These are phyloP conservation scores for Mycena chlorophos DNA, from an alignment of 768 basidiomycete genomes.

Conservation along the genomic window DNA sequence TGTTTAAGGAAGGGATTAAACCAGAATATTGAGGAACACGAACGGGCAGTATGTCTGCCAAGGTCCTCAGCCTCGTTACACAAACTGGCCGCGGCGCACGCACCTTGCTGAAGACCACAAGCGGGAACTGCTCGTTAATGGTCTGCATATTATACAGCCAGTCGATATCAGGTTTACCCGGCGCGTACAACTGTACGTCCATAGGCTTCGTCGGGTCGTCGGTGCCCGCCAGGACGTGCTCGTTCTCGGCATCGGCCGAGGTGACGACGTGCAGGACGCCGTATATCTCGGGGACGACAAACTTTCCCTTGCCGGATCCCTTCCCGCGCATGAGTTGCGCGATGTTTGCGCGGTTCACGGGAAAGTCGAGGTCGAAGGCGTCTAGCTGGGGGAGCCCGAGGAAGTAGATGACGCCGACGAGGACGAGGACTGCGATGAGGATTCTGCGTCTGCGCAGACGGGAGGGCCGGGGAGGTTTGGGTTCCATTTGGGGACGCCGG, in stretches of 20 bases:
- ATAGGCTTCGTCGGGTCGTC: conserved; percentile 52
- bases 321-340: conserved; percentile 37
- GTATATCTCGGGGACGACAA: conserved; percentile 56
- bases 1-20: background rate
- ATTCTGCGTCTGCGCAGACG: conserved; percentile 48
- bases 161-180: conserved; percentile 41
- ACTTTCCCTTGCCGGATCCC: conserved; percentile 25
- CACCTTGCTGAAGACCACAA: conserved; percentile 84
- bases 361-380: conserved; percentile 34
- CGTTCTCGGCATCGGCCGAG: conserved; percentile 39
- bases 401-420: conserved; percentile 41
- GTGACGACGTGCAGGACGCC: conserved; percentile 70
- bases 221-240: conserved; percentile 40
- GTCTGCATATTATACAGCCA: conserved; percentile 45
- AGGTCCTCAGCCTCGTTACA: background rate
- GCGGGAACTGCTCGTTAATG: conserved; percentile 54
- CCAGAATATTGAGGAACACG: conserved; percentile 27
- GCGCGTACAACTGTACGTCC: conserved; percentile 55
- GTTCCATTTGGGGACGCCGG: conserved; percentile 5
- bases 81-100: conserved; percentile 18
- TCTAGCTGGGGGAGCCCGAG: conserved; percentile 43
- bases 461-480: conserved; percentile 16
- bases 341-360: conserved; percentile 42
- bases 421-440: conserved; percentile 38
- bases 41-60: conserved; percentile 74